Evolutionary conservation across 306 rosid genomes (phyloP).

Genomic region (Sicyos baderoa): DNA sequence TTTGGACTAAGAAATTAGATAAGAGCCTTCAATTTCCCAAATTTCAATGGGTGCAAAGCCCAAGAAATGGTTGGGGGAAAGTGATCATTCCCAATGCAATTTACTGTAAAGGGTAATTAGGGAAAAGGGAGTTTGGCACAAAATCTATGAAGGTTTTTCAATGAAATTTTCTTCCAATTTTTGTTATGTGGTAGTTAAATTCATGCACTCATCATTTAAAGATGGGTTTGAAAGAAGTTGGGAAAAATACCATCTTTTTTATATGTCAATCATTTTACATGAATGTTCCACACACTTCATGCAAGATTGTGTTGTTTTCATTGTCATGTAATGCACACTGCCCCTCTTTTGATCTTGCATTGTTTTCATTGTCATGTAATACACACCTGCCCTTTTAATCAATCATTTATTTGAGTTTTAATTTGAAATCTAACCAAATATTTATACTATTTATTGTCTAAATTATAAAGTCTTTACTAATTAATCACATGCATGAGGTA

Average conservation of each 20-base stretch:
- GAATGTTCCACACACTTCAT: not conserved
- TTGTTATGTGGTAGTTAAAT: conserved; percentile 14
- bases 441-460: too few relatives aligned
- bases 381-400: not conserved
- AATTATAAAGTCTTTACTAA: too few relatives aligned
- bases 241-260: too few relatives aligned
- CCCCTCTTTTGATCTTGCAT: too few relatives aligned
- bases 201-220: conserved; percentile 18
- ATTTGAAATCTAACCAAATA: too few relatives aligned
- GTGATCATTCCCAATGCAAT: not conserved
- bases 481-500: too few relatives aligned
- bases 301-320: not conserved
- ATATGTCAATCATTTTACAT: too few relatives aligned
- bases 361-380: not conserved
- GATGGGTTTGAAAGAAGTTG: not conserved
- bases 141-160: not conserved
- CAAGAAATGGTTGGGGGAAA: conserved; percentile 4
- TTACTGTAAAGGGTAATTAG: not conserved
- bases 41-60: not conserved
- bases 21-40: not conserved
- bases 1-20: not conserved
- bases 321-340: not conserved
- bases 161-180: not conserved
- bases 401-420: not conserved
- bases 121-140: not conserved